Percentiles rank a stretch among this genome's conserved stretches.
Evolutionary conservation across 2,329 filamentous ascomycete genomes (phyloP).

Genomic region (Dactylellina cionopaga): DNA sequence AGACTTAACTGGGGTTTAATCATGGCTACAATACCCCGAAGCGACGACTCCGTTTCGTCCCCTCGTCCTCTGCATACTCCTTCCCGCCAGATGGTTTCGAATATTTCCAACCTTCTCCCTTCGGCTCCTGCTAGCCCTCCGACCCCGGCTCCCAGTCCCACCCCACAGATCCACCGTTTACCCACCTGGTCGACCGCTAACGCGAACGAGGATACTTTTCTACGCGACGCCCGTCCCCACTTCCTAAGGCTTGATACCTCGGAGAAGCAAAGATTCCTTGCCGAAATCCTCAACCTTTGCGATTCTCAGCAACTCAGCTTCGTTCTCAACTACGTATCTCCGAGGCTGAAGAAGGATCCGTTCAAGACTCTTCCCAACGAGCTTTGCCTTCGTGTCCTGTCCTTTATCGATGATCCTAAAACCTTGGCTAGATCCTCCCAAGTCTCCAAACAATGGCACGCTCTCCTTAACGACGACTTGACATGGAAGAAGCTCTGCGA

Average conservation of each 20-base stretch:
- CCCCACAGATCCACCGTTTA: slow-evolving; percentile 56
- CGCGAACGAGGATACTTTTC: slow-evolving; percentile 57
- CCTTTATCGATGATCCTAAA: slow-evolving; percentile 96
- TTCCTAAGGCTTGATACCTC: slow-evolving; percentile 57
- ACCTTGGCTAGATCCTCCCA: slow-evolving; percentile 92
- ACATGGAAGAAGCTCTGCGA: slow-evolving; percentile 98
- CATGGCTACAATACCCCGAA: slow-evolving; percentile 46
- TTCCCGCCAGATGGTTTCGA: slow-evolving; percentile 57
- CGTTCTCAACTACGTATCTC: slow-evolving; percentile 94
- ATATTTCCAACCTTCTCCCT: slow-evolving; percentile 57
- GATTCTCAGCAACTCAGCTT: slow-evolving; percentile 95
- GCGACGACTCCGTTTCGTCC: slow-evolving; percentile 52
- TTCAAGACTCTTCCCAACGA: slow-evolving; percentile 93
- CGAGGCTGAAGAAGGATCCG: slow-evolving; percentile 92
- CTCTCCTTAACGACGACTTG: slow-evolving; percentile 93
- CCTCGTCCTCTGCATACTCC: slow-evolving; percentile 57
- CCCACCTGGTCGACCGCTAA: slow-evolving; percentile 57
- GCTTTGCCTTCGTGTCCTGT: slow-evolving; percentile 87
- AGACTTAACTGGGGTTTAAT: neutral
- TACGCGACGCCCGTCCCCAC: slow-evolving; percentile 57
- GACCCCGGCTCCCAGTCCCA: slow-evolving; percentile 57
- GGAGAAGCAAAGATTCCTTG: slow-evolving; percentile 64
- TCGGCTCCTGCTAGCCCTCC: slow-evolving; percentile 58
- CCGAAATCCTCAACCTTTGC: slow-evolving; percentile 90
- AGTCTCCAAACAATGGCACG: slow-evolving; percentile 93